Base-by-base conservation (phyloP, 257 asterid species). In the Solanum habrochaites region DNA sequence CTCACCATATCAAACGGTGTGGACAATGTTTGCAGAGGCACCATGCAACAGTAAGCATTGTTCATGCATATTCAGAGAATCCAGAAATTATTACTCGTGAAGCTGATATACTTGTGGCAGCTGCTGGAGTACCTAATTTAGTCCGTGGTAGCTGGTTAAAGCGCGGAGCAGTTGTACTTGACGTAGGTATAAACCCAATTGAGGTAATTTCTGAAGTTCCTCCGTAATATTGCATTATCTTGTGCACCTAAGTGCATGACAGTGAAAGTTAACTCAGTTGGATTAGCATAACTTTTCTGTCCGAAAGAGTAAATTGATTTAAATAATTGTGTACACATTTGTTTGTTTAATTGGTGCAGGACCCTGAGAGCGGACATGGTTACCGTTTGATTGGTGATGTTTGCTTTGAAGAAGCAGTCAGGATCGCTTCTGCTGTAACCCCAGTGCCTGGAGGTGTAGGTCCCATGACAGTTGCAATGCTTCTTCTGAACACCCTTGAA, bases 391-490 rank as follows among this genome's bases (percentile, higher is more conserved):
- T 86, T 12, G 99, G 98, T 86, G 98, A 96, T 83, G 98, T 95
- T 83, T 93, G 99, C 91, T 92, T 90, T 81, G 92, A 95, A 85
- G 99, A 95, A 90, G 99, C 98, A 83, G 87, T 78, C 45, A 85
- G 66, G 83, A 88, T 90, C 85, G 98, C 98, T 86, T 96, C 98
- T 25, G 96, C 96, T 31, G 88, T 96, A 67, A 93, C 98, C 74
- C 99, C 98, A 31, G 98, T 96, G 85, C 98, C 99, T 13, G 99
- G 98, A 91, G 98, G 98, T 83, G 99, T 95, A 64, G 99, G 98
- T 67, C 98, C 98, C 31, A 92, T 95, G 96, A 96, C 99, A 39
- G 98, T 95, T 81, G 97, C 99, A 52, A 96, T 96, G 98, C 93
- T 96, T 88, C 98, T 94, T 71, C 88, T 83, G 67, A 96, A 94